phyloP scores from a whole-genome alignment of 2,329 filamentous ascomycete species.

The Juglanconis juglandina region DNA sequence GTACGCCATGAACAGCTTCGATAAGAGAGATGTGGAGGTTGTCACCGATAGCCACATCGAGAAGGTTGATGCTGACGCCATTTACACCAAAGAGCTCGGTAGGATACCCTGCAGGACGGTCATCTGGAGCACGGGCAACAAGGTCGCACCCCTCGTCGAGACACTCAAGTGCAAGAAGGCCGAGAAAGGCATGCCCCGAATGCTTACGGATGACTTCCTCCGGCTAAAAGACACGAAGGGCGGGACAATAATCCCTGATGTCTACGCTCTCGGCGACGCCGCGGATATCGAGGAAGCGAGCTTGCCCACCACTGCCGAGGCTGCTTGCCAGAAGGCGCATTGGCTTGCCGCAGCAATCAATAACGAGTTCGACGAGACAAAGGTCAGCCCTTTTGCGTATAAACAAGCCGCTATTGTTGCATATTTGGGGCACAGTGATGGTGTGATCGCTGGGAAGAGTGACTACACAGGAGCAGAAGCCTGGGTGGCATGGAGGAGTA shows the following conservation, averaged over 20 bases:
- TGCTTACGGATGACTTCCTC: slow-evolving; percentile 11
- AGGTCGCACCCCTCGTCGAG: slow-evolving; percentile 5
- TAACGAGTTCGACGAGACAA: slow-evolving; percentile 2
- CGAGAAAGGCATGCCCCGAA: slow-evolving; percentile 5
- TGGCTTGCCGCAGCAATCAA: slow-evolving; percentile 13
- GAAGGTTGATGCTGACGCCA: slow-evolving; percentile 7
- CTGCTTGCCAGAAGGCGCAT: slow-evolving; percentile 16
- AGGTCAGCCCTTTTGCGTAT: slow-evolving; percentile 5
- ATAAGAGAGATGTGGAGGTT: slow-evolving; percentile 10
- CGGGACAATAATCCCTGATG: background rate
- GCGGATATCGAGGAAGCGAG: slow-evolving; percentile 12
- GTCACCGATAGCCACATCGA: slow-evolving; percentile 15
- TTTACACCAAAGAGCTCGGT: slow-evolving; percentile 10
- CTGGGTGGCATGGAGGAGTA: slow-evolving; percentile 15
- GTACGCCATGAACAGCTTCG: slow-evolving; percentile 15
- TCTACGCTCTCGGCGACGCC: slow-evolving; percentile 14
- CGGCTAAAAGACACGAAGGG: background rate
- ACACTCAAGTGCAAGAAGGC: slow-evolving; percentile 7
- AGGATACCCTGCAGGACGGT: slow-evolving; percentile 3
- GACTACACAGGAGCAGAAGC: slow-evolving; percentile 15
- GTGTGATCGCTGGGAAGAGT: slow-evolving; percentile 13
- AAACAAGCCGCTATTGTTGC: slow-evolving; percentile 11
- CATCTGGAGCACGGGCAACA: slow-evolving; percentile 14
- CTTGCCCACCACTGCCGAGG: slow-evolving; percentile 14
- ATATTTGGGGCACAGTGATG: slow-evolving; percentile 12